Evolutionary conservation across 345 rosid genomes (phyloP).

Genomic region (Dovyalis caffra): DNA sequence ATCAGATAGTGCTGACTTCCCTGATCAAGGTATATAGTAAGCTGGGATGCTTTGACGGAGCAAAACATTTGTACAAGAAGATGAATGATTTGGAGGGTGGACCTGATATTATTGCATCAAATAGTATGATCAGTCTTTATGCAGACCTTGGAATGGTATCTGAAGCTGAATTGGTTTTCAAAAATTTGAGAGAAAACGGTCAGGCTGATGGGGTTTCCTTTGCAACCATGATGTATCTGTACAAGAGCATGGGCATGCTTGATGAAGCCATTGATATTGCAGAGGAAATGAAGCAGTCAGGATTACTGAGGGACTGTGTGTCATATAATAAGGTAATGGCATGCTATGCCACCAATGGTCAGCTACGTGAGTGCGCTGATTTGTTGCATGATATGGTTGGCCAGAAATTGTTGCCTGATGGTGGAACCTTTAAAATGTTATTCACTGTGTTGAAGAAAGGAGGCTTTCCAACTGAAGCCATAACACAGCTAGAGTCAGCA

Average conservation of each 20-base stretch:
- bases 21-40: constrained; percentile 80
- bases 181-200: constrained; percentile 52
- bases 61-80: constrained; percentile 57
- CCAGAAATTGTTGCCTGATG: constrained; percentile 59
- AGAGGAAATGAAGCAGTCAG: constrained; percentile 78
- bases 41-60: constrained; percentile 73
- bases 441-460: constrained; percentile 72
- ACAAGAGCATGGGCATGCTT: constrained; percentile 81
- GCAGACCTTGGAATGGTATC: constrained; percentile 73
- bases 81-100: constrained; percentile 65
- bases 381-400: constrained; percentile 69
- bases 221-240: constrained; percentile 78
- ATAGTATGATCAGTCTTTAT: constrained; percentile 70
- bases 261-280: constrained; percentile 79
- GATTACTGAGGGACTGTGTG: constrained; percentile 51
- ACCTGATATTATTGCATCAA: constrained; percentile 70
- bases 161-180: constrained; percentile 68
- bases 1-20: constrained; percentile 73
- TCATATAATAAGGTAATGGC: constrained; percentile 78
- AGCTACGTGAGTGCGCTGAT: constrained; percentile 64
- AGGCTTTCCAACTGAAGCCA: constrained; percentile 68
- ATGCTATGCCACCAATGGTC: constrained; percentile 66
- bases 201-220: constrained; percentile 65
- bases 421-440: constrained; percentile 57
- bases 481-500: constrained; percentile 63